Conservation (phyloP, 768 basidiomycete genomes). For the Mycena amicta region DNA sequence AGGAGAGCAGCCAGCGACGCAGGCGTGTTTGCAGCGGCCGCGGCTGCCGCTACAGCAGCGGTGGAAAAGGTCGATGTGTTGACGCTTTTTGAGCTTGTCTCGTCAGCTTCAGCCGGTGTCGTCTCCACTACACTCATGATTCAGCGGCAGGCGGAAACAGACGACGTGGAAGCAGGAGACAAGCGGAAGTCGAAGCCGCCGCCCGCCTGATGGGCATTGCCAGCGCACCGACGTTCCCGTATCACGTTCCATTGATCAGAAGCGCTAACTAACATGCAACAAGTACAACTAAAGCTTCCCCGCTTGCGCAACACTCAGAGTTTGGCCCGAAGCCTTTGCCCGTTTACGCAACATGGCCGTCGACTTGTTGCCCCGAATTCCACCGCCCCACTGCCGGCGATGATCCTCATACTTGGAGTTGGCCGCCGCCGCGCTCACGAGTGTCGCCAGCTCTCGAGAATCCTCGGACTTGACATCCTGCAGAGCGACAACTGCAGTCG, state of each 20-base stretch:
- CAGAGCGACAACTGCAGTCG: constrained; percentile 85
- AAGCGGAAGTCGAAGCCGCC: neutral
- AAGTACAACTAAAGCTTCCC: constrained; percentile 61
- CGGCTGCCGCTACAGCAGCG: neutral
- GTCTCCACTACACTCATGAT: no score
- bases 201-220: neutral
- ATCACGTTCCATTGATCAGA: neutral
- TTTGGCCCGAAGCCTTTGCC: constrained; percentile 87
- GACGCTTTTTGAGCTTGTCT: neutral
- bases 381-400: constrained; percentile 94
- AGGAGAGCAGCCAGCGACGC: neutral
- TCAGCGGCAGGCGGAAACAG: neutral
- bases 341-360: constrained; percentile 92
- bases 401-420: constrained; percentile 97
- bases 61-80: neutral
- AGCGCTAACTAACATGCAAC: constrained; percentile 5
- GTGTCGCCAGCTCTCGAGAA: constrained; percentile 87
- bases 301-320: constrained; percentile 52
- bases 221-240: neutral
- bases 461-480: constrained; percentile 97
- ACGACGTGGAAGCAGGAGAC: neutral
- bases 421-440: constrained; percentile 92
- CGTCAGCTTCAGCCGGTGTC: no score
- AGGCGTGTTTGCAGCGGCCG: neutral
- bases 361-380: constrained; percentile 92